Base-by-base conservation (phyloP, 257 asterid genomes). In the Solanum ossicruentum region DNA sequence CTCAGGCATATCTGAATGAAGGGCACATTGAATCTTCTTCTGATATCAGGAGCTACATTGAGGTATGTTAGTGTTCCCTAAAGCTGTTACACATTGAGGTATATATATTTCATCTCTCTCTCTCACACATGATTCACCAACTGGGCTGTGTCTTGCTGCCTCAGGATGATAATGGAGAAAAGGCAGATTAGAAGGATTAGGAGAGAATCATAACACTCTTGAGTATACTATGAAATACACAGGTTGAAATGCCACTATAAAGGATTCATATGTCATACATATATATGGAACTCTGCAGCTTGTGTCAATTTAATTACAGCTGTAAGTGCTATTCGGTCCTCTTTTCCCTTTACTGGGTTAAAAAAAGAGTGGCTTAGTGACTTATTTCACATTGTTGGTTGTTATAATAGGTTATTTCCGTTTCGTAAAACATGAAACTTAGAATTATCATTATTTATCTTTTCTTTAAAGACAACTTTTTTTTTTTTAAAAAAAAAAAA, bases 11-110 rank as follows among this genome's bases (percentile, higher is more conserved):
- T 87, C 91, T 92, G 69, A 89, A 97, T 63, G 84, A 82, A 32
- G 98, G 99, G 26, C 90, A 91, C 85, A 91, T 91, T 84, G 93
- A 85, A 85, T 92, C 95, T 87, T 91, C 95, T 57, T 87, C 92
- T 52, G 95, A 93, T 86, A 94, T 93, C 86, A 89, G 45, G 86
- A 51, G 86, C 91, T 92, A 87, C 88, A 87, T 93, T 81, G 93
- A 90, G 96, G 98, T 94, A 92, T 85, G 16, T 49, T 84, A 21
- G 79, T 77, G 61, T 45, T 77, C 65, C 82, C 47, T 49, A 16
- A 13, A 77, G 63, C 82, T 77, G 82, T 17, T 51, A 77, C 82
- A 6, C 21, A 16, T 23, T 77, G 8, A 0, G 43, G 26, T 75
- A 49, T 16, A 75, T 51, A 15, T 28, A 10, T 75, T 54, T 39